Evolutionary conservation across 371 early-diverging fungal species (phyloP), one percentile per base, ranked within the genome.

Genomic region (Sporodiniella umbellata): DNA sequence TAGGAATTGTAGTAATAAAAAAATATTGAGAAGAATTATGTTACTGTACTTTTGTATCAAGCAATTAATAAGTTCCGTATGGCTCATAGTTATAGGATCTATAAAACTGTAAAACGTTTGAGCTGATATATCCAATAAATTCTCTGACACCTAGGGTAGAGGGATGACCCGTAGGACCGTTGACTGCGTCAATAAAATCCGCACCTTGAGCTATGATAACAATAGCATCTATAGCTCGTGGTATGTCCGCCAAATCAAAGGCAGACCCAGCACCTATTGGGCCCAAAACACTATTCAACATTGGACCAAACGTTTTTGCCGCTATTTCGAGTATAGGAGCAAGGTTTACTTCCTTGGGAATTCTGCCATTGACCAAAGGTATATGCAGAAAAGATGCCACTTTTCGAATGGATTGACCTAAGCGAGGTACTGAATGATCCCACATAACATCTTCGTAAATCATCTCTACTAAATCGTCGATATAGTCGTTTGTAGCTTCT

Each of bases 141-240:
- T 62, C 58, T 10, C 54, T 62, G 14, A 62, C 30, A 42, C 58
- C 58, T 30, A 50, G 10, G 8, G 47, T 30, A 42, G 58, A 53
- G 8, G 18, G 12, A 15, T 53, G 30, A 15, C 48, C 58, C 15
- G 54, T 62, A 25, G 62, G 51, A n/a, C 62, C 58, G 37, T 62
- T 33, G 1, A 62, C 39, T 1, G 62, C 57, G 15, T 17, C 33
- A 0, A 42, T 12, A 8, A 57, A 57, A 12, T 50, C 21, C n/a
- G 57, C 21, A 3, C 19, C 26, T 8, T 33, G 8, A 35, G 15
- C n/a, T 15, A 35, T 15, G n/a, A 35, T 19, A 25, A 18, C 7
- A 40, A 40, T 21, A 40, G 21, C 1, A 3, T 18, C 21, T 8
- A 21, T 21, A 19, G 8, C 10, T 21, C 8, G 22, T 21, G 42